A percentile compares a stretch with the other conserved stretches of the same genome.
Evolutionary conservation across 805 yeast genomes (phyloP).

Genomic region (Yamadazyma sp.): DNA sequence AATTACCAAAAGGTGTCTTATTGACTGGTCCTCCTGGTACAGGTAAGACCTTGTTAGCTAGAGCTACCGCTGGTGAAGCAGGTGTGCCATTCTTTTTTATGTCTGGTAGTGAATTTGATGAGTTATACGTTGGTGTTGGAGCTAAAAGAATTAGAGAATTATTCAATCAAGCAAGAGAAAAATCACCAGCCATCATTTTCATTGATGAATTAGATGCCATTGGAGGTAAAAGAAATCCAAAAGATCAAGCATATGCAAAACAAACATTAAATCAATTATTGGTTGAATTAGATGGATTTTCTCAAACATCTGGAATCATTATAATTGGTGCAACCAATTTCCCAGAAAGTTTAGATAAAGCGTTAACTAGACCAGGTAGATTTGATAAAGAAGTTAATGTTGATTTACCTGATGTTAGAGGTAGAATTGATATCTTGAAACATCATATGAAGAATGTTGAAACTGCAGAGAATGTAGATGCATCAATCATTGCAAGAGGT

Average conservation of each 20-base stretch:
- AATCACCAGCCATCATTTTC: conserved; percentile 95
- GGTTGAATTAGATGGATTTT: conserved; percentile 94
- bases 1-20: conserved; percentile 93
- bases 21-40: conserved; percentile 99
- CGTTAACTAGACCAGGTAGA: conserved; percentile 96
- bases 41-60: conserved; percentile 92
- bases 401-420: conserved; percentile 96
- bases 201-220: conserved; percentile 98
- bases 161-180: conserved; percentile 87
- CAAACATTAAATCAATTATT: conserved; percentile 94
- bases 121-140: conserved; percentile 97
- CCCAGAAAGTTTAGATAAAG: conserved; percentile 95
- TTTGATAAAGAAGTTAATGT: conserved; percentile 95
- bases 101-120: conserved; percentile 99
- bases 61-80: conserved; percentile 99
- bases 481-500: conserved; percentile 89
- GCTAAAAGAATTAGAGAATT: conserved; percentile 96
- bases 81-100: conserved; percentile 98
- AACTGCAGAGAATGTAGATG: conserved; percentile 79
- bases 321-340: conserved; percentile 98
- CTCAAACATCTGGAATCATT: conserved; percentile 89
- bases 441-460: conserved; percentile 93
- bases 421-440: conserved; percentile 86
- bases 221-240: conserved; percentile 97
- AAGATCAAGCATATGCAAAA: conserved; percentile 96